Evolutionary conservation across 1,284 basidiomycete genomes (phyloP).

Genomic region (Marasmius fiardii): DNA sequence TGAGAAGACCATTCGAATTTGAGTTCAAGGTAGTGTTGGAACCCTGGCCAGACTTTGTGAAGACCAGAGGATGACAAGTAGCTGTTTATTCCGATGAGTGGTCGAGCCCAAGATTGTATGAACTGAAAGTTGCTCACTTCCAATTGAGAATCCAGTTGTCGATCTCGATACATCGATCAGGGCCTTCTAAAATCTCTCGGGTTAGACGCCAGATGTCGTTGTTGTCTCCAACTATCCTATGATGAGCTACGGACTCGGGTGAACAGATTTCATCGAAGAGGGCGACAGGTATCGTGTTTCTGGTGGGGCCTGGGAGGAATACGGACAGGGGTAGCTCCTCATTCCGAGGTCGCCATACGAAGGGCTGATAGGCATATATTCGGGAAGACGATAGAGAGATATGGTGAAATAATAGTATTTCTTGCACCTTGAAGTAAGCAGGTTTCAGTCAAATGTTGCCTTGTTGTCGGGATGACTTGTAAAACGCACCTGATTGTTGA

Average conservation of each 20-base stretch:
- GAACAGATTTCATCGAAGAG: conserved; percentile 36
- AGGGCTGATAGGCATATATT: conserved; percentile 39
- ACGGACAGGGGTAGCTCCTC: conserved; percentile 35
- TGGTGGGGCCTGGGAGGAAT: conserved; percentile 35
- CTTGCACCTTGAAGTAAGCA: conserved; percentile 33
- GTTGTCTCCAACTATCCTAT: conserved; percentile 24
- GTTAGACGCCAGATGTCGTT: conserved; percentile 33
- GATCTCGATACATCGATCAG: conserved; percentile 36
- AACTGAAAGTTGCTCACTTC: conserved; percentile 27
- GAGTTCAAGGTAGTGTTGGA: conserved; percentile 32
- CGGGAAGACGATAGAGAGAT: conserved; percentile 33
- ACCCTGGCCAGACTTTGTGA: conserved; percentile 38
- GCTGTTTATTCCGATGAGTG: conserved; percentile 18
- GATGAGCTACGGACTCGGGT: conserved; percentile 29
- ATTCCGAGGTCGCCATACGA: conserved; percentile 40
- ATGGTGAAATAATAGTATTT: conserved; percentile 41
- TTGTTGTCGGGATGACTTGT: too few species aligned
- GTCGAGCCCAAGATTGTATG: not conserved
- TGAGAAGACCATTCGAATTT: conserved; percentile 38
- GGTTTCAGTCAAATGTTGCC: not conserved
- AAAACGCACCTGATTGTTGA: conserved; percentile 38
- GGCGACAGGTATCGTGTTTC: conserved; percentile 29
- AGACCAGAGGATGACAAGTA: conserved; percentile 35
- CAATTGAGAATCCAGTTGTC: conserved; percentile 40
- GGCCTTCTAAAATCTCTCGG: conserved; percentile 23